These are phyloP conservation scores for Aspergillus ostianus DNA, from an alignment of 495 filamentous ascomycete species.

Conservation along the genomic window DNA sequence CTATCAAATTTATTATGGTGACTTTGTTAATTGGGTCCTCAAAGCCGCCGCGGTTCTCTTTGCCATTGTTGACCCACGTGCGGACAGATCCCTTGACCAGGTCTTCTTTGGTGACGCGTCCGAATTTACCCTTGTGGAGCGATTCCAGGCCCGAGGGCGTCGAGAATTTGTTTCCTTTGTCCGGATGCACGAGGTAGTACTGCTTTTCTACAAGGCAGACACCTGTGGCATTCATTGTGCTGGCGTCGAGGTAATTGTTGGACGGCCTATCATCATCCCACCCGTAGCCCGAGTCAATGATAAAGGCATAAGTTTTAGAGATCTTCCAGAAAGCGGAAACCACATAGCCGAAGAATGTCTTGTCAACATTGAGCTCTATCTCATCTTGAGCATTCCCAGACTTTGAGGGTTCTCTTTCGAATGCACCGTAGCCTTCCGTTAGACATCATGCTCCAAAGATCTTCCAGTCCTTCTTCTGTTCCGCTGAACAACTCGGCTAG, in stretches of 20 bases:
- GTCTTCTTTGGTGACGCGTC: slow-evolving; percentile 19
- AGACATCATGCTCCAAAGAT: slow-evolving; percentile 18
- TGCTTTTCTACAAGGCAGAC: slow-evolving; percentile 23
- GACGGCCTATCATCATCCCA: slow-evolving; percentile 22
- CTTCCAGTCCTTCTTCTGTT: slow-evolving; percentile 8
- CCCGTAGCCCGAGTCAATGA: slow-evolving; percentile 30
- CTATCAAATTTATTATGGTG: not conserved
- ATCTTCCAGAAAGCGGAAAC: slow-evolving; percentile 31
- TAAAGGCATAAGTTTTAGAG: slow-evolving; percentile 24
- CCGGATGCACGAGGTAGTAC: slow-evolving; percentile 31
- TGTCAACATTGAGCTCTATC: slow-evolving; percentile 13
- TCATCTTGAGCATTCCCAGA: not conserved
- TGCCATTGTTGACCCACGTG: slow-evolving; percentile 30
- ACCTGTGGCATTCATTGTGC: slow-evolving; percentile 18
- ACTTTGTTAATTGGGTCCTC: not conserved
- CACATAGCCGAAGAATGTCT: slow-evolving; percentile 29
- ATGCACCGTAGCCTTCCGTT: slow-evolving; percentile 23
- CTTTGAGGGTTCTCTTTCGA: no score
- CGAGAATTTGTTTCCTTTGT: slow-evolving; percentile 16
- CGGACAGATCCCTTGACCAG: slow-evolving; percentile 26
- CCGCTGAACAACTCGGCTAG: slow-evolving; percentile 18
- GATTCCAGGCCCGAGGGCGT: slow-evolving; percentile 22
- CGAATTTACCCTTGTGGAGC: no score
- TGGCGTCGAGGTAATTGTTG: slow-evolving; percentile 19
- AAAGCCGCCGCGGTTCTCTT: slow-evolving; percentile 16